A percentile compares a stretch with the other conserved stretches of the same genome.
Evolutionary conservation across 2,329 filamentous ascomycete species (phyloP).

Genomic region (Didymosphaeria variabile): DNA sequence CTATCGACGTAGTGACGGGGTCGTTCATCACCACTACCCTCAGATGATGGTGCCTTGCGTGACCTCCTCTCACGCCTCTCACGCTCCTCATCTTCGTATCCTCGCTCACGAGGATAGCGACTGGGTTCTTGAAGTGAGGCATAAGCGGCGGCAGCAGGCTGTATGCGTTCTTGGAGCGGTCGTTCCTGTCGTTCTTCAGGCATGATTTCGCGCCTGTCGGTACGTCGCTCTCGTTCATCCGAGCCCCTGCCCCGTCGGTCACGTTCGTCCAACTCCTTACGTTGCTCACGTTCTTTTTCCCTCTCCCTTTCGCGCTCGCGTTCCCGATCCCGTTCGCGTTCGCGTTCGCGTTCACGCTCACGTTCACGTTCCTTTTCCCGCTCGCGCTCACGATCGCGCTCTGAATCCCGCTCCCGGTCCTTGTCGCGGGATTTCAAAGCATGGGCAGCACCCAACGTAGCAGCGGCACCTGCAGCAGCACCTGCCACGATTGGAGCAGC

Average conservation of each 20-base stretch:
- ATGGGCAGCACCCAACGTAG: conserved; percentile 40
- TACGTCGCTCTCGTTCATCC: conserved; percentile 32
- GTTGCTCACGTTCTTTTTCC: conserved; percentile 51
- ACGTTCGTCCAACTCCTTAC: conserved; percentile 41
- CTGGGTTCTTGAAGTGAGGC: conserved; percentile 35
- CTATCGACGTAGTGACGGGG: conserved; percentile 48
- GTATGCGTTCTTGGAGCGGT: conserved; percentile 27
- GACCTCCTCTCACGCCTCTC: conserved; percentile 33
- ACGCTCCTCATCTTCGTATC: conserved; percentile 44
- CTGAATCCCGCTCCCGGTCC: conserved; percentile 41
- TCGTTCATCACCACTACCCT: conserved; percentile 46
- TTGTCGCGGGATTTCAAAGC: conserved; percentile 43
- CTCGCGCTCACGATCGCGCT: conserved; percentile 51
- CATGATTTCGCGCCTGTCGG: conserved; percentile 27
- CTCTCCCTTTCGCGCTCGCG: not conserved
- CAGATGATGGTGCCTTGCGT: conserved; percentile 41
- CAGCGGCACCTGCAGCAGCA: conserved; percentile 41
- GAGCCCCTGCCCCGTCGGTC: conserved; percentile 38
- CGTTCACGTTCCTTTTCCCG: conserved; percentile 34
- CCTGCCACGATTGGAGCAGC: conserved; percentile 39
- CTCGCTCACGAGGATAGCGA: conserved; percentile 41
- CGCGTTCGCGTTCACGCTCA: conserved; percentile 31
- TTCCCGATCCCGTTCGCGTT: conserved; percentile 49
- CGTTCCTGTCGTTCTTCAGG: conserved; percentile 24
- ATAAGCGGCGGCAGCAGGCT: conserved; percentile 25